Base-by-base conservation (phyloP, 2,329 filamentous ascomycete genomes). In the Onygenales sp. region DNA sequence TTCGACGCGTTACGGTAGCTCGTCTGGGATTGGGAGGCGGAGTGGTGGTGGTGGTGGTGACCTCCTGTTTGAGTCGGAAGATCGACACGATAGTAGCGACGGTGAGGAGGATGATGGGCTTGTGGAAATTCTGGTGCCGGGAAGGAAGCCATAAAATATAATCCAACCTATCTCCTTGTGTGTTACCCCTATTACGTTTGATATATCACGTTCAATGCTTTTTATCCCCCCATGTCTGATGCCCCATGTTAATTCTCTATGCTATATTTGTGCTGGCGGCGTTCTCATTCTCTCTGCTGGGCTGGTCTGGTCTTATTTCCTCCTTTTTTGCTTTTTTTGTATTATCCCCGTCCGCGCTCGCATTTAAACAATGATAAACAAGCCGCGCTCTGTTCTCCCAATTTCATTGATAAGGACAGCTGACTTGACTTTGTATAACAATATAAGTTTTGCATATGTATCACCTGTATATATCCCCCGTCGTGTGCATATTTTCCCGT, bases 81-180 rank as follows among this genome's bases (percentile, higher is more conserved):
- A 70, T 13, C 74, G 76, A n/a, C 69, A 72, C 38, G 70, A 75
- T 57, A 69, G 69, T 55, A 73, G 70, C 48, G 70, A 72, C 52
- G 69, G 66, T 11, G 69, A 70, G 46, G 62, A 62, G 45, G 70
- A 72, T 53, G 71, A 73, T 31, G 71, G 69, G 44, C 61, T 75
- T 32, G 71, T 75, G 27, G 72, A 75, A 56, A 75, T 75, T 45
- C 57, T 73, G 33, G 71, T 75, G 42, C 72, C 72, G 36, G 66
- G 69, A 43, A 68, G 65, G 50, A 71, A 69, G 39, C 33, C 17
- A 49, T 49, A 36, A 31, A 7, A 36, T 2, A 39, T 5, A 41
- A 39, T n/a, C 17, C 21, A 27, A 27, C 21, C 33, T 39, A 39
- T 49, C 36, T n/a, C 9, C 36, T n/a, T 49, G 46, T 17, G 46